These are phyloP conservation scores for Citrullus mucosospermus DNA, from an alignment of 306 rosid genomes.

Conservation along the genomic window DNA sequence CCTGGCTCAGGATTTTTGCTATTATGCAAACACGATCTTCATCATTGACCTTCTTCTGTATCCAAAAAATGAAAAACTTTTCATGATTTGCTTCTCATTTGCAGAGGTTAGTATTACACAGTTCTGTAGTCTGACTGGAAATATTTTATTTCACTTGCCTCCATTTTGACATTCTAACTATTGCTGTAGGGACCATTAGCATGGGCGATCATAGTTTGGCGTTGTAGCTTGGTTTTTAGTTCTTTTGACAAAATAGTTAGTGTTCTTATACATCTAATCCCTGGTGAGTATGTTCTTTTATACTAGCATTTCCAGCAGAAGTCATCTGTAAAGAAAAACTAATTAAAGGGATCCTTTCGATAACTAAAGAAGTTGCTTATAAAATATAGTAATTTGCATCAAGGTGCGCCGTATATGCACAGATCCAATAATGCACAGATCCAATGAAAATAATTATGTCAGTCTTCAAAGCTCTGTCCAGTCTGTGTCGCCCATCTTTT, in stretches of 20 bases:
- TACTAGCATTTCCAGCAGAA: not conserved
- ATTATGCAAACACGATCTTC: constrained; percentile 89
- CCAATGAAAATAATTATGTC: not conserved
- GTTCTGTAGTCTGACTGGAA: not conserved
- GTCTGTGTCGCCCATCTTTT: not conserved
- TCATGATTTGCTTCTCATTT: constrained; percentile 89
- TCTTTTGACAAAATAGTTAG: constrained; percentile 80
- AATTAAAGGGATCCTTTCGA: not conserved
- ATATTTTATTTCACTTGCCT: not conserved
- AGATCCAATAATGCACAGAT: not conserved
- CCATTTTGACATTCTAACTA: constrained; percentile 18
- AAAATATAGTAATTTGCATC: not conserved
- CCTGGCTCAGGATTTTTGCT: constrained; percentile 74
- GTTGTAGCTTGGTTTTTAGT: constrained; percentile 95
- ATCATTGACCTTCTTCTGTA: constrained; percentile 61
- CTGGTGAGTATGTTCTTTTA: constrained; percentile 42
- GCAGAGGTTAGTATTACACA: constrained; percentile 59
- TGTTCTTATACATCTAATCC: constrained; percentile 91
- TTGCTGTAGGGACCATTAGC: constrained; percentile 86
- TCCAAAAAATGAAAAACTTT: constrained; percentile 75
- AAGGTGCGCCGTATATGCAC: not conserved
- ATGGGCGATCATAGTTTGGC: constrained; percentile 96
- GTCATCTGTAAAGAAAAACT: not conserved
- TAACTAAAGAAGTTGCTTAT: not conserved
- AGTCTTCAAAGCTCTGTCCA: not conserved